Percentiles rank a stretch among this genome's conserved stretches.
phyloP scores from a whole-genome alignment of 1,284 basidiomycete species.

The Cryptococcus maquisensis region DNA sequence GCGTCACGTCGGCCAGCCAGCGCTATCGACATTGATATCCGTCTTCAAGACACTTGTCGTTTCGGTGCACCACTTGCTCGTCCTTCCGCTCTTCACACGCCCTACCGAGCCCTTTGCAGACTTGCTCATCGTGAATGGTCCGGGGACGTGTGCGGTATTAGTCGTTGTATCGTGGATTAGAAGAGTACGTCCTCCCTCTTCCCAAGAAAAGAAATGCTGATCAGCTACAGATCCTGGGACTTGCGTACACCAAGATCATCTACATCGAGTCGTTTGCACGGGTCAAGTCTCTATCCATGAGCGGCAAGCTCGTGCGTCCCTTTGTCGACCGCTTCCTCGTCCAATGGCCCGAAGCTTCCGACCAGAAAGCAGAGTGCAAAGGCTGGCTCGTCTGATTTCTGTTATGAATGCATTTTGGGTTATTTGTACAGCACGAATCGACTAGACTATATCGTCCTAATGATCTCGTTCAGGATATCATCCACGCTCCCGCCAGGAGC shows the following conservation, averaged over 20 bases:
- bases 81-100: slow-evolving; percentile 51
- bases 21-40: slow-evolving; percentile 64
- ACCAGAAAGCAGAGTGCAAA: slow-evolving; percentile 8
- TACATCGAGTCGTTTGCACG: slow-evolving; percentile 96
- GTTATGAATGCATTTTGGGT: slow-evolving; percentile 10
- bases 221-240: slow-evolving; percentile 63
- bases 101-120: slow-evolving; percentile 59
- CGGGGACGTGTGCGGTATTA: slow-evolving; percentile 85
- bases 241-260: slow-evolving; percentile 68
- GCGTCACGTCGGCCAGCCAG: slow-evolving; percentile 72
- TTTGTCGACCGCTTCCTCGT: slow-evolving; percentile 84
- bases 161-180: slow-evolving; percentile 69
- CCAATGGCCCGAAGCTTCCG: slow-evolving; percentile 70
- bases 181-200: slow-evolving; percentile 64
- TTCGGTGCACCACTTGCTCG: slow-evolving; percentile 59
- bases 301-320: slow-evolving; percentile 72
- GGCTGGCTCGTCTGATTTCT: slow-evolving; percentile 16
- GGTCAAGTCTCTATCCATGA: slow-evolving; percentile 74
- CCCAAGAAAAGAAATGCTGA: neutral
- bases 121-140: slow-evolving; percentile 85
- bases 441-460: slow-evolving; percentile 7
- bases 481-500: slow-evolving; percentile 5
- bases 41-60: slow-evolving; percentile 59
- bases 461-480: slow-evolving; percentile 12
- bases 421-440: slow-evolving; percentile 5